Percentiles rank a stretch among this genome's conserved stretches.
Conservation (phyloP, 257 asterid genomes). For the Solanum chiquidenum region DNA sequence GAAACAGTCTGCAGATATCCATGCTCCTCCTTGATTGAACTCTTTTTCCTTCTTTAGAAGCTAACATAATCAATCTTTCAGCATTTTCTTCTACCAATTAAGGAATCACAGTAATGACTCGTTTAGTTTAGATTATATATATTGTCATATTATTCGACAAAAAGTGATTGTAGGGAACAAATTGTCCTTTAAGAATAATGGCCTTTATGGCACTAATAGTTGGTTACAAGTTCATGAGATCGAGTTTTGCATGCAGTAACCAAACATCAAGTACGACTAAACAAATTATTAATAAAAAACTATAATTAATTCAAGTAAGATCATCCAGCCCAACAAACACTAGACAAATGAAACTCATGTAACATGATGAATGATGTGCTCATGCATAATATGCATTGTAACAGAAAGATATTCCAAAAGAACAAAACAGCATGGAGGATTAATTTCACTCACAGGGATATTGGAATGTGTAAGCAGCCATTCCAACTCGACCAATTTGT, state of each 20-base stretch:
- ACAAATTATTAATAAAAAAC: not conserved
- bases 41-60: not conserved
- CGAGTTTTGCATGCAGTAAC: not conserved
- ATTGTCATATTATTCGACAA: not conserved
- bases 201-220: not conserved
- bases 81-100: not conserved
- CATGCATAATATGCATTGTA: not conserved
- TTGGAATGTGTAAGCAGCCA: slow-evolving; percentile 51
- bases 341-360: not conserved
- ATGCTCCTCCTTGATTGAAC: not conserved
- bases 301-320: not conserved
- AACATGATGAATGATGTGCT: not conserved
- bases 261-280: not conserved
- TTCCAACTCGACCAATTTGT: slow-evolving; percentile 49
- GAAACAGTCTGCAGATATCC: not conserved
- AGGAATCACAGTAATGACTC: not conserved
- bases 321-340: not conserved
- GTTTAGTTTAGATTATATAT: not conserved
- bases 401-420: not conserved
- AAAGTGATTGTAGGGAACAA: not conserved
- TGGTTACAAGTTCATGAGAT: not conserved
- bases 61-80: not conserved
- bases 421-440: not conserved
- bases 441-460: slow-evolving; percentile 59
- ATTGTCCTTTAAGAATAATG: not conserved